Evolutionary conservation across 768 basidiomycete genomes (phyloP).

Genomic region (Gloeopeniophorella convolvens): DNA sequence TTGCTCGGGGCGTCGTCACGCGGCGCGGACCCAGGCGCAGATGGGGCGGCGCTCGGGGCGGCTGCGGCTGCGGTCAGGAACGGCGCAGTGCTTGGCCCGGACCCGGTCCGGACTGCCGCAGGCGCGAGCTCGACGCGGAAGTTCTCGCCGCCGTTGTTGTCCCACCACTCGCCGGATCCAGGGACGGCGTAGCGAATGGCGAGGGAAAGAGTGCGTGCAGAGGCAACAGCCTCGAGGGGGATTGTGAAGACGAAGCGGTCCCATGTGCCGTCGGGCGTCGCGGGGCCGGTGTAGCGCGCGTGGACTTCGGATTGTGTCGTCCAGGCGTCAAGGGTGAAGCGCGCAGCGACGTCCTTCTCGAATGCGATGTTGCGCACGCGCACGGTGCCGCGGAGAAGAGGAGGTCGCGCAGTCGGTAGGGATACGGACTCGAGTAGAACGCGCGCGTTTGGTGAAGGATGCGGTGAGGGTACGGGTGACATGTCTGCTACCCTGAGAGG

Average conservation of each 20-base stretch:
- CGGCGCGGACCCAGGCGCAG: neutral
- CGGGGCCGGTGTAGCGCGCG: neutral
- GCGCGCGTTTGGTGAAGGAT: neutral
- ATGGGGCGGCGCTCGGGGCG: neutral
- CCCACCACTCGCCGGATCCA: conserved; percentile 11
- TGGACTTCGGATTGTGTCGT: conserved; percentile 42
- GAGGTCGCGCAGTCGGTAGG: neutral
- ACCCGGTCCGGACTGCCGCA: neutral
- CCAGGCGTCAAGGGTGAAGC: conserved; percentile 50
- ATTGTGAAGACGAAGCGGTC: conserved; percentile 10
- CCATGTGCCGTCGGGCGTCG: neutral
- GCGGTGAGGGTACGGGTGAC: neutral
- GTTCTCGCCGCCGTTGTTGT: conserved; percentile 7
- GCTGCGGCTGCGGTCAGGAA: neutral
- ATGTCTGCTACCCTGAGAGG: neutral
- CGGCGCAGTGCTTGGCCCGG: neutral
- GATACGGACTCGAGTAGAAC: conserved; percentile 8
- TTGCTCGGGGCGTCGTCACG: neutral
- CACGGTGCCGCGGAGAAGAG: conserved; percentile 34
- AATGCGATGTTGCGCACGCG: conserved; percentile 42
- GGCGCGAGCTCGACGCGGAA: neutral
- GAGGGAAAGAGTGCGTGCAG: neutral
- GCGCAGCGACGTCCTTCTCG: conserved; percentile 39
- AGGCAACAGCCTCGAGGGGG: neutral
- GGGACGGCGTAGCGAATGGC: neutral